Evolutionary conservation across 306 rosid species (phyloP).

Genomic region (Glycine latifolia): DNA sequence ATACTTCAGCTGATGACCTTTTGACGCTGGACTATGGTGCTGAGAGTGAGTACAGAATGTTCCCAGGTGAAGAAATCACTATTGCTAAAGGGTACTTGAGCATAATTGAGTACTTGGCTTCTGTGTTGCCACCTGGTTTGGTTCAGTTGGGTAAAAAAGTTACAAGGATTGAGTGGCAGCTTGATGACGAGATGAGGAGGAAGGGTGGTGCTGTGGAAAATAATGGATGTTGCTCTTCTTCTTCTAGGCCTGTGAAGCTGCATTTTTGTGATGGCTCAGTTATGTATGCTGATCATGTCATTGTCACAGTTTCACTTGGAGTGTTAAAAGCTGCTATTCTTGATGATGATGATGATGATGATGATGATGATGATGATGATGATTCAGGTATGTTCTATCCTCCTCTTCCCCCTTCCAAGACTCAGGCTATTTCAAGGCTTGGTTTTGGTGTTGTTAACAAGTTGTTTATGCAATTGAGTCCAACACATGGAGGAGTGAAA

Average conservation of each 20-base stretch:
- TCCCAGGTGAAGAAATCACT: constrained; percentile 87
- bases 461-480: constrained; percentile 77
- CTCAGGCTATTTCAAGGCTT: constrained; percentile 85
- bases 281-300: constrained; percentile 83
- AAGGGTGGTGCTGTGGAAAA: constrained; percentile 38
- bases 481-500: constrained; percentile 30
- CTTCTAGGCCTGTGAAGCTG: constrained; percentile 76
- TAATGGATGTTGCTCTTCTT: constrained; percentile 48
- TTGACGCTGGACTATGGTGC: constrained; percentile 70
- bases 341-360: constrained; percentile 27
- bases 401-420: constrained; percentile 80
- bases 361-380: constrained; percentile 27
- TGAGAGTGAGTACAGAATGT: constrained; percentile 89
- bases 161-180: constrained; percentile 74
- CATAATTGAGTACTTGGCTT: constrained; percentile 72
- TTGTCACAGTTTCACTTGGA: constrained; percentile 89
- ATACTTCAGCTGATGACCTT: constrained; percentile 88
- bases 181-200: constrained; percentile 14
- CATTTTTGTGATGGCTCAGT: constrained; percentile 80
- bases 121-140: constrained; percentile 77
- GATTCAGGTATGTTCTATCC: constrained; percentile 78
- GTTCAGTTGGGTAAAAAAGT: constrained; percentile 76
- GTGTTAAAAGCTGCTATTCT: constrained; percentile 83
- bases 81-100: constrained; percentile 87
- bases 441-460: constrained; percentile 99